A percentile compares a stretch with the other conserved stretches of the same genome.
Evolutionary conservation across 164 flowering plant genomes (phyloP).

Genomic region (Santalum album): DNA sequence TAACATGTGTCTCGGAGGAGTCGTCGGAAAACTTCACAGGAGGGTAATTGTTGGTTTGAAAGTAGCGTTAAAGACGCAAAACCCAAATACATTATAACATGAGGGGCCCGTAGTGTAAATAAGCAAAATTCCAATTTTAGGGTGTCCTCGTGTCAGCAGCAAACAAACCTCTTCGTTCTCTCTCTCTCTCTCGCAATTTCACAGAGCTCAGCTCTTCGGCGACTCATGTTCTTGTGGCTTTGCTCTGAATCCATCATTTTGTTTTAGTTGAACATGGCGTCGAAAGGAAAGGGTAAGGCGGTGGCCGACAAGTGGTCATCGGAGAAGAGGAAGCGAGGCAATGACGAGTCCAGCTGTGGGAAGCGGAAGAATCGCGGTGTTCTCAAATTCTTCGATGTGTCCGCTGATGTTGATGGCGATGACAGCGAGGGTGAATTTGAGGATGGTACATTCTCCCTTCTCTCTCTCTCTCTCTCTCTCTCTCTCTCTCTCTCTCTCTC

Average conservation of each 20-base stretch:
- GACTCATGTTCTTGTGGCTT: not conserved
- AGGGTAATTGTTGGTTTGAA: too few relatives aligned
- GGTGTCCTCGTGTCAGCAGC: too few relatives aligned
- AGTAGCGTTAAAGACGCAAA: too few relatives aligned
- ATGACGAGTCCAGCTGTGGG: conserved; percentile 23
- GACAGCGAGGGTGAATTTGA: conserved; percentile 27
- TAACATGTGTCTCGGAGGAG: too few relatives aligned
- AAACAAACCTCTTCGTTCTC: too few relatives aligned
- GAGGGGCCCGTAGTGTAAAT: too few relatives aligned
- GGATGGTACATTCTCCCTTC: conserved; percentile 17
- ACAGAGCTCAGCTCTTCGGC: too few relatives aligned
- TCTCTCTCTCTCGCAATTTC: too few relatives aligned
- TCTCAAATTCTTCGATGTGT: conserved; percentile 66
- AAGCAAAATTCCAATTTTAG: too few relatives aligned
- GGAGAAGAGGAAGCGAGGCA: conserved; percentile 32
- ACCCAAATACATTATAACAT: too few relatives aligned
- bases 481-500: not conserved
- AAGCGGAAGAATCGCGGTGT: conserved; percentile 38
- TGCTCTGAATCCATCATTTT: not conserved
- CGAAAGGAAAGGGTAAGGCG: conserved; percentile 33
- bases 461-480: not conserved
- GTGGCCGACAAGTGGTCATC: conserved; percentile 18
- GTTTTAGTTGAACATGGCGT: conserved; percentile 10
- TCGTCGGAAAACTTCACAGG: too few relatives aligned
- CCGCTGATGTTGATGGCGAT: conserved; percentile 35